Evolutionary conservation across 202 grass and related monocot genomes (phyloP), one percentile per base, ranked within the genome.

Genomic region (Panicum hallii): DNA sequence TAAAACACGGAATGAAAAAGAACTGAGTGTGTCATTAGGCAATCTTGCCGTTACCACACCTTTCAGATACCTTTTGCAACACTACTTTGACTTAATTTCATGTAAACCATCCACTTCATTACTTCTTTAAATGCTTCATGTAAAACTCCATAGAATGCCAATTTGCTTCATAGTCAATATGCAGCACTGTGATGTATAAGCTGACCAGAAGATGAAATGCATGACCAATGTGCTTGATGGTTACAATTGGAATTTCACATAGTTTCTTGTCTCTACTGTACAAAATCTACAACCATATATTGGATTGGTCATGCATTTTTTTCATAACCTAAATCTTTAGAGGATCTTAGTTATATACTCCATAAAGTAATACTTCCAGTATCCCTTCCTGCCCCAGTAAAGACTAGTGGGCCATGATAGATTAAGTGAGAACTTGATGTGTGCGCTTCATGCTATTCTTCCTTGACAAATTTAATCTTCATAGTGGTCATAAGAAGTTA

Each of bases 61-160:
- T 32, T 23, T 47, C 7, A 17, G 9, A 57, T 47, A 46, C 58
- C 3, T 73, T 38, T 61, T 60, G 61, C 53, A 70, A 19, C 61
- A 61, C 48, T 71, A 11, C 23, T 48, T 16, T 40, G 5, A 38
- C 16, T 47, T 26, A 28, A 15, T 44, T 71, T 62, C 9, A 45
- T 50, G 44, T 38, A 62, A 82, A 70, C 53, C 36, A 44, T 72
- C 11, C 61, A 52, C 0, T 57, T 46, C 65, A 45, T 40, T 28
- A 71, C 3, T 61, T 70, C 26, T 78, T 64, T 9, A 64, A 76
- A 68, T 23, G 10, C 5, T 28, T 71, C 36, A 16, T 71, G 43
- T 57, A 74, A 63, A 85, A 30, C 67, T 76, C n/a, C 19, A 69
- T 81, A 63, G 67, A 63, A 30, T 54, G 45, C 14, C n/a, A 56